phyloP scores from a whole-genome alignment of 2,329 filamentous ascomycete genomes.

The Arthroderma uncinatum region DNA sequence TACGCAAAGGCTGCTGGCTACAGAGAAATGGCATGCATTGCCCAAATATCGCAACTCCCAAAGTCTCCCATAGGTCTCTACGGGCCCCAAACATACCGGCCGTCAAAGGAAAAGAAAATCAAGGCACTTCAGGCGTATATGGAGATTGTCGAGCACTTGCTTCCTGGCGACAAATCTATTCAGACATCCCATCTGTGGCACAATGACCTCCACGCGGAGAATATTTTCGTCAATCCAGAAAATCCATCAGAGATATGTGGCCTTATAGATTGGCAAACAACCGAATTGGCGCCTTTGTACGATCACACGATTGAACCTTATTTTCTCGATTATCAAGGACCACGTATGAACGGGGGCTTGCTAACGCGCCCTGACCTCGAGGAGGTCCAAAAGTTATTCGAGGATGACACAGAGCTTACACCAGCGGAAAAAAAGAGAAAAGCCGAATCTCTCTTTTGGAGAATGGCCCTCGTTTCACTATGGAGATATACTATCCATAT shows the following conservation, averaged over 20 bases:
- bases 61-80: slow-evolving; percentile 19
- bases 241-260: slow-evolving; percentile 14
- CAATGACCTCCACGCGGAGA: slow-evolving; percentile 30
- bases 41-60: slow-evolving; percentile 14
- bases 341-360: slow-evolving; percentile 6
- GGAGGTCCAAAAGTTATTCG: not conserved
- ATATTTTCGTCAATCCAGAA: slow-evolving; percentile 29
- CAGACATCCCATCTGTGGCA: slow-evolving; percentile 30
- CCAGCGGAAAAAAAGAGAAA: not conserved
- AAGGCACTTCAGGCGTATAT: slow-evolving; percentile 26
- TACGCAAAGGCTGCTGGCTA: slow-evolving; percentile 24
- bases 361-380: not conserved
- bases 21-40: slow-evolving; percentile 28
- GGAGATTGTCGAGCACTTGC: slow-evolving; percentile 23
- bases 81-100: slow-evolving; percentile 24
- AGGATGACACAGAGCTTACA: not conserved
- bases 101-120: slow-evolving; percentile 21
- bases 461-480: slow-evolving; percentile 1
- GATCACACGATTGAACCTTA: slow-evolving; percentile 22
- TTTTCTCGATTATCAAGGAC: slow-evolving; percentile 21
- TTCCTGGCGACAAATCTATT: slow-evolving; percentile 20
- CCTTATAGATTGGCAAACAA: slow-evolving; percentile 21
- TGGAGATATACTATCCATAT: slow-evolving; percentile 1
- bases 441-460: slow-evolving; percentile 1
- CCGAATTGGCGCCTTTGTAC: slow-evolving; percentile 22